These are phyloP conservation scores for Blastocrithidia nonstop DNA, from an alignment of 208 protist species.

Conservation along the genomic window DNA sequence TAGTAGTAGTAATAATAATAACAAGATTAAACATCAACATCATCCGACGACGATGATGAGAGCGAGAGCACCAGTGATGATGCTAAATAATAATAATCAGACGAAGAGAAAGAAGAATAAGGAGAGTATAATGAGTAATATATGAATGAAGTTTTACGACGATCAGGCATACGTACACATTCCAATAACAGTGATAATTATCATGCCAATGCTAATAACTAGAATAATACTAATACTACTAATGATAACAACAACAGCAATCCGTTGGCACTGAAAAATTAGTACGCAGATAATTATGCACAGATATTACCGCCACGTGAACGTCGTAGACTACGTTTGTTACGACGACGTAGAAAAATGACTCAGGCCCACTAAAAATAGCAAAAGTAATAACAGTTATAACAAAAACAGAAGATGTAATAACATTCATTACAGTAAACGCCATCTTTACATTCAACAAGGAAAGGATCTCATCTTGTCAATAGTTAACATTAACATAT, in stretches of 20 bases:
- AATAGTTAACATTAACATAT: too few relatives aligned
- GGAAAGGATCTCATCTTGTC: too few relatives aligned
- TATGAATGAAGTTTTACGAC: conserved; percentile 57
- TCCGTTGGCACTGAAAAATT: too few relatives aligned
- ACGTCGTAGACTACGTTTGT: conserved; percentile 7
- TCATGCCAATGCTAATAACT: too few relatives aligned
- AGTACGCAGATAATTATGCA: conserved; percentile 21
- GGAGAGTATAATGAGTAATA: conserved; percentile 37
- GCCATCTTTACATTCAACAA: too few relatives aligned
- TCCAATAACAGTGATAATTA: conserved; percentile 10
- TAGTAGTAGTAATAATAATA: too few relatives aligned
- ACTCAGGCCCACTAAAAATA: neutral
- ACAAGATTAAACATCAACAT: too few relatives aligned
- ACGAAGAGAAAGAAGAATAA: conserved; percentile 20
- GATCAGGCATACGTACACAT: conserved; percentile 40
- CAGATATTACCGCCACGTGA: conserved; percentile 23
- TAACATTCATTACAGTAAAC: neutral
- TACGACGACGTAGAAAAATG: neutral
- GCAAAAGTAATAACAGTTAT: neutral
- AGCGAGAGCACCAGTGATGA: too few relatives aligned
- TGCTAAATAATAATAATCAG: conserved; percentile 13
- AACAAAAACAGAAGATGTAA: neutral
- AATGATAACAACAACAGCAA: neutral
- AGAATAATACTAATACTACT: conserved; percentile 5
- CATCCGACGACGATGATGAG: too few relatives aligned